Conservation (phyloP, 768 basidiomycete species). For the Strobilomyces confusus region DNA sequence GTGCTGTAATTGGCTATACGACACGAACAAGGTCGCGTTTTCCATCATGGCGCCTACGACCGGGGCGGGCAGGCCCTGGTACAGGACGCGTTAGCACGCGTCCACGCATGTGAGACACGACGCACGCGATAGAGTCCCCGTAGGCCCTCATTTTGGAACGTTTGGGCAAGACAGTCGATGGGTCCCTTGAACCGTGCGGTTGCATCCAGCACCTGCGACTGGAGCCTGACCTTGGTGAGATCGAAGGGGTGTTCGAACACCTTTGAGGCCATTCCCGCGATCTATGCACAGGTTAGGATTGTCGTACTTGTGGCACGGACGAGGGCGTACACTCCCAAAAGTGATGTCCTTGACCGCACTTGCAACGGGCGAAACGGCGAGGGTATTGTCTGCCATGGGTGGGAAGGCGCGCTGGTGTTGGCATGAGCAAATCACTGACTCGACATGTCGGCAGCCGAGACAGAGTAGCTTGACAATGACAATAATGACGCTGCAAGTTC, state of each 20-base stretch:
- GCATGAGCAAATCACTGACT: too few relatives aligned
- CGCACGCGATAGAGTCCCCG: slow-evolving; percentile 84
- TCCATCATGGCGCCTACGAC: slow-evolving; percentile 90
- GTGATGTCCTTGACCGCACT: slow-evolving; percentile 45
- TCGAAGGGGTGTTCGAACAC: slow-evolving; percentile 95
- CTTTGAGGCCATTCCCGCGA: slow-evolving; percentile 82
- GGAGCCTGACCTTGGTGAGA: slow-evolving; percentile 90
- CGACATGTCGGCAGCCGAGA: too few relatives aligned
- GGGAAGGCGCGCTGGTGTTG: too few relatives aligned
- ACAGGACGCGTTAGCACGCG: slow-evolving; percentile 1
- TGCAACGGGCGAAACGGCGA: slow-evolving; percentile 13
- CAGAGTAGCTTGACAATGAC: too few relatives aligned
- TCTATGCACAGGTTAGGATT: slow-evolving; percentile 34
- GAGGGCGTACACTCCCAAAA: slow-evolving; percentile 52
- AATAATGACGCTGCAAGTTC: too few relatives aligned
- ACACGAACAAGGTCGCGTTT: slow-evolving; percentile 83
- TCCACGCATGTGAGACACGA: slow-evolving; percentile 2
- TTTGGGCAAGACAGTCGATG: slow-evolving; percentile 79
- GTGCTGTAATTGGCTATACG: slow-evolving; percentile 75
- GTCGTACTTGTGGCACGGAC: not conserved
- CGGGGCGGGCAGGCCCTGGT: slow-evolving; percentile 85
- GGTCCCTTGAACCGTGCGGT: slow-evolving; percentile 76
- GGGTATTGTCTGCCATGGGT: slow-evolving; percentile 21
- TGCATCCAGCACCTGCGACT: slow-evolving; percentile 80
- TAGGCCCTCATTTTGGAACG: slow-evolving; percentile 77